Conservation (phyloP, 768 basidiomycete genomes). For the Agaricus blazei region DNA sequence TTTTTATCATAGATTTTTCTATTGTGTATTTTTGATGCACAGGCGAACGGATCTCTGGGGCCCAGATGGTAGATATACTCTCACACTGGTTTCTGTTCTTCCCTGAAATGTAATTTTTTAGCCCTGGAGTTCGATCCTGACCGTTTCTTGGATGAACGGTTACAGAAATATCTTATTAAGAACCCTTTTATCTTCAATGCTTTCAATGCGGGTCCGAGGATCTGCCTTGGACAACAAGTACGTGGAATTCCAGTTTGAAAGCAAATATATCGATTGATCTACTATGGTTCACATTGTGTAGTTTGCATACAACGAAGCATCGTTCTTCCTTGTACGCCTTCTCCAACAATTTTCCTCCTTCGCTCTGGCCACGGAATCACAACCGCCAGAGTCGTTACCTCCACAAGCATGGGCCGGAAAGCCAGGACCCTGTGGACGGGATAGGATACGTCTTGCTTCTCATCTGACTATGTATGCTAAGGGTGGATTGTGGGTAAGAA, state of each 20-base stretch:
- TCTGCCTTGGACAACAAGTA: slow-evolving; percentile 46
- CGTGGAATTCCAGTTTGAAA: neutral
- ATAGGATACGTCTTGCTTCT: slow-evolving; percentile 31
- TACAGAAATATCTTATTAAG: slow-evolving; percentile 46
- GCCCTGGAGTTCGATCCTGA: slow-evolving; percentile 60
- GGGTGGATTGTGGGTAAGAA: slow-evolving; percentile 41
- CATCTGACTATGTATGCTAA: slow-evolving; percentile 40
- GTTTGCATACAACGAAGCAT: slow-evolving; percentile 52
- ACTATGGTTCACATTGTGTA: slow-evolving; percentile 11
- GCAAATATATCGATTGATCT: neutral
- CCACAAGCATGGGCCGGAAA: slow-evolving; percentile 21
- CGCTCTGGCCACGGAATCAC: slow-evolving; percentile 31
- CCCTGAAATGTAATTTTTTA: slow-evolving; percentile 7
- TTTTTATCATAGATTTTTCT: slow-evolving; percentile 6
- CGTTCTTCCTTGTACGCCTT: slow-evolving; percentile 48
- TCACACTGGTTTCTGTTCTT: neutral
- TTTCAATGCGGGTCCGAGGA: slow-evolving; percentile 64
- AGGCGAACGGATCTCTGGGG: slow-evolving; percentile 51
- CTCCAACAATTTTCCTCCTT: slow-evolving; percentile 43
- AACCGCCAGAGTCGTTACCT: slow-evolving; percentile 24
- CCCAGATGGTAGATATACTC: slow-evolving; percentile 41
- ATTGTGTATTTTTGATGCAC: slow-evolving; percentile 33
- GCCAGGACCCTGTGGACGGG: slow-evolving; percentile 29
- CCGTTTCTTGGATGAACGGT: slow-evolving; percentile 55
- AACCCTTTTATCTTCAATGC: slow-evolving; percentile 70